Evolutionary conservation across 805 yeast species (phyloP).

Genomic region (Candida rishiriensis): DNA sequence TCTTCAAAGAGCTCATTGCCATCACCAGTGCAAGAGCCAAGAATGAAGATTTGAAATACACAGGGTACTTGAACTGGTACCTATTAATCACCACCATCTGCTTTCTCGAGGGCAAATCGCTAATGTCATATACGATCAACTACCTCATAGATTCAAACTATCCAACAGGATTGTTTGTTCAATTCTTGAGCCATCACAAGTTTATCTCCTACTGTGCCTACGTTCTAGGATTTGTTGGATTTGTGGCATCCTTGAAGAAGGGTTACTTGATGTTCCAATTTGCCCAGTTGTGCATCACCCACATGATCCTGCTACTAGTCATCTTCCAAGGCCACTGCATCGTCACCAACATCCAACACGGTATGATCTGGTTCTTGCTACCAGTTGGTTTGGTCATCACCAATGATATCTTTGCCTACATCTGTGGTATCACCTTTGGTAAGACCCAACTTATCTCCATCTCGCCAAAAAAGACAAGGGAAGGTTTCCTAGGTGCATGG

Average conservation of each 20-base stretch:
- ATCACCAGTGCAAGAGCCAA: slow-evolving; percentile 77
- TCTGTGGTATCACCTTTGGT: slow-evolving; percentile 97
- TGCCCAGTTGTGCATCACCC: slow-evolving; percentile 89
- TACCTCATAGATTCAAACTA: slow-evolving; percentile 25
- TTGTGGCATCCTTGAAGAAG: slow-evolving; percentile 83
- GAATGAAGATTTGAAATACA: slow-evolving; percentile 75
- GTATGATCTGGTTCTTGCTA: slow-evolving; percentile 89
- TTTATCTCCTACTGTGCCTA: slow-evolving; percentile 81
- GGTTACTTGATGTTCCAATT: slow-evolving; percentile 90
- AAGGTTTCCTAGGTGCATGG: slow-evolving; percentile 98
- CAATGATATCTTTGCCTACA: slow-evolving; percentile 93
- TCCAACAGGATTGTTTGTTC: slow-evolving; percentile 24
- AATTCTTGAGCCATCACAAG: slow-evolving; percentile 58
- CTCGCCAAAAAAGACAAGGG: slow-evolving; percentile 96
- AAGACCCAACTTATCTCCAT: slow-evolving; percentile 86
- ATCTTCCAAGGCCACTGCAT: slow-evolving; percentile 93
- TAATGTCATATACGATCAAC: slow-evolving; percentile 49
- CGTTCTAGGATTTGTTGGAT: slow-evolving; percentile 82
- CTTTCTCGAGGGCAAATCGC: slow-evolving; percentile 82
- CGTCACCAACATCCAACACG: slow-evolving; percentile 82
- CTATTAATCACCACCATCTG: slow-evolving; percentile 82
- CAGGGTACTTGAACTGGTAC: slow-evolving; percentile 88
- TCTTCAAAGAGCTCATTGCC: slow-evolving; percentile 87
- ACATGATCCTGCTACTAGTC: slow-evolving; percentile 85
- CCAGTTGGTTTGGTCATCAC: slow-evolving; percentile 91